Percentiles rank a stretch among this genome's conserved stretches.
phyloP scores from a whole-genome alignment of 2,329 filamentous ascomycete genomes.

The Talaromyces sp. region DNA sequence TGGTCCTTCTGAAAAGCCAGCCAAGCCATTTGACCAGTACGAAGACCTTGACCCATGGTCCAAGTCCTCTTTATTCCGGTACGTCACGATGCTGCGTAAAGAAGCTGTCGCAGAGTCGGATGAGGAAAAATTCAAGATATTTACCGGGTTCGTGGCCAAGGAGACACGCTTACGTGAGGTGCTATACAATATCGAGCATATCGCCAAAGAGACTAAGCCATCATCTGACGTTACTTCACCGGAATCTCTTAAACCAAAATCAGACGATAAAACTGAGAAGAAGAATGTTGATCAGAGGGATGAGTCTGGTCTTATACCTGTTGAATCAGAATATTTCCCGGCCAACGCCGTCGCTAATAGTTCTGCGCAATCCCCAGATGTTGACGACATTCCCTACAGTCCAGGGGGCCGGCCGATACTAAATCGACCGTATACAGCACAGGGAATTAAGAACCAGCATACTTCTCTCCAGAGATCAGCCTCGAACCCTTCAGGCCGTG shows the following conservation, averaged over 20 bases:
- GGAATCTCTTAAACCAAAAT: background rate
- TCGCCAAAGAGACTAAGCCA: conserved; percentile 16
- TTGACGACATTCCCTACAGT: conserved; percentile 41
- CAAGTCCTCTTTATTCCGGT: conserved; percentile 50
- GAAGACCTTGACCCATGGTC: conserved; percentile 54
- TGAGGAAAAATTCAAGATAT: conserved; percentile 49
- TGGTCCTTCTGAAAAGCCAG: conserved; percentile 9
- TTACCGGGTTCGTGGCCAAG: conserved; percentile 45
- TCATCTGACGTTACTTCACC: background rate
- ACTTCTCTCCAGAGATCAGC: conserved; percentile 19
- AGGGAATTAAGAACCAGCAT: conserved; percentile 7
- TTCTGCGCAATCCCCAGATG: conserved; percentile 3
- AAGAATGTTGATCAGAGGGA: conserved; percentile 13
- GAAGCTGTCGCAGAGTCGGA: conserved; percentile 45
- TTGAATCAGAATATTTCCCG: conserved; percentile 21
- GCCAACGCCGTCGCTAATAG: conserved; percentile 11
- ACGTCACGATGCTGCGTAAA: conserved; percentile 49
- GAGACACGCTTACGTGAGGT: conserved; percentile 44
- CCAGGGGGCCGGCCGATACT: conserved; percentile 50
- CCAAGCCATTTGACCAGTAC: conserved; percentile 38
- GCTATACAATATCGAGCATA: conserved; percentile 41
- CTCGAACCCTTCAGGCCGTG: conserved; percentile 18
- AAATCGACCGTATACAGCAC: conserved; percentile 14
- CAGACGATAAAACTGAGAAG: conserved; percentile 1
- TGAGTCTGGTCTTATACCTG: conserved; percentile 30